Evolutionary conservation across 208 protist species (phyloP), one percentile per base, ranked within the genome.

Genomic region (Leptomonas pyrrhocoris): DNA sequence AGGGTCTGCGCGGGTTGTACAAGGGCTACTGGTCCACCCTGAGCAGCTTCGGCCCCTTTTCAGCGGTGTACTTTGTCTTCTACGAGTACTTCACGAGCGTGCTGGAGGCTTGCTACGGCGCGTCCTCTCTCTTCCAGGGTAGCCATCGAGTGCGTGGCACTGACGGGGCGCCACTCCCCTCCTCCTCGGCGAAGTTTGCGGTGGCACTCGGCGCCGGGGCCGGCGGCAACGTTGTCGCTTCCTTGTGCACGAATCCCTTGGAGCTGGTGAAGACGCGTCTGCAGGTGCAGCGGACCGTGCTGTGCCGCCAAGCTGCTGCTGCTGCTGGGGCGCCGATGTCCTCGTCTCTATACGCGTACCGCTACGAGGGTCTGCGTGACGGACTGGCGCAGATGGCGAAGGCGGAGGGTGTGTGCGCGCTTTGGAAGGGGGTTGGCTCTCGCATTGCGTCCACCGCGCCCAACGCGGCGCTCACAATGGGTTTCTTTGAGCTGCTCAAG

Each of bases 201-300:
- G 63, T 84, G 12, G 73, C 89, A 0, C 66, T 95, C 27, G 49
- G 59, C n/a, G 81, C 86, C 8, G 92, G 92, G 9, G 85, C 75
- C 0, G 60, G 68, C 7, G 87, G 77, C 7, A 92, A 88, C 68
- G 50, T 84, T n/a, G 58, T 90, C 15, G 86, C 90, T 19, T 93
- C 82, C 0, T 42, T 92, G 3, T 48, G 59, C 54, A 97, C 94
- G 27, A 97, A 97, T 74, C 90, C 91, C 46, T 59, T 97, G 19
- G 94, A 97, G 68, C 71, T 97, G 31, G 83, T 95, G 45, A 97
- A 97, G 77, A 93, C 93, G 46, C 86, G 94, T 0, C 62, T 97
- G 68, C 94, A 97, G 77, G 86, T 97, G 21, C 91, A 97, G 71
- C 77, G 86, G 0, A 74, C 86, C 0, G 76, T 90, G 34, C 63